Conservation (phyloP, 768 basidiomycete species). For the Cantharellus anzutake region DNA sequence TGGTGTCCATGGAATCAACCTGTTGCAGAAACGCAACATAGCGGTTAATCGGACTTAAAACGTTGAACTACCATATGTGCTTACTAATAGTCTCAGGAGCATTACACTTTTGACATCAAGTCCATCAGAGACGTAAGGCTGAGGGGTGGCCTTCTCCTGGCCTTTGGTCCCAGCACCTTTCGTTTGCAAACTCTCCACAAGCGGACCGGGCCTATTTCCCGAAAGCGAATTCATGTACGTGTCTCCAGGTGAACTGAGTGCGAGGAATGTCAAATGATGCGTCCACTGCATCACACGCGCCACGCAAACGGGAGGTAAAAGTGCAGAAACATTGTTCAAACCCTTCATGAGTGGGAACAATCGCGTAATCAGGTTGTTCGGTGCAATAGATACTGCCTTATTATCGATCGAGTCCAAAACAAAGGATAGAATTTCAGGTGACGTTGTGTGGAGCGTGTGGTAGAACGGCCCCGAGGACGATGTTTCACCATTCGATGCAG, state of each 20-base stretch:
- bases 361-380: not conserved
- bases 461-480: not conserved
- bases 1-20: not conserved
- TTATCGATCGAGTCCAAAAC: not conserved
- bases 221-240: not conserved
- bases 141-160: not conserved
- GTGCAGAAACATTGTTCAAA: not conserved
- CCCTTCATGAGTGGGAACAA: not conserved
- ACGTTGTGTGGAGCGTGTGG: not conserved
- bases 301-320: not conserved
- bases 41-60: not conserved
- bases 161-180: not conserved
- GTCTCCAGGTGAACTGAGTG: not conserved
- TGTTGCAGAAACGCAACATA: not conserved
- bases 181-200: not conserved
- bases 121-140: not conserved
- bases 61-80: not conserved
- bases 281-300: not conserved
- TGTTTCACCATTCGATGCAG: too few relatives aligned
- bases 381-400: not conserved
- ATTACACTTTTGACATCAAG: not conserved
- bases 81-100: not conserved
- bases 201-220: not conserved
- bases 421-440: not conserved
- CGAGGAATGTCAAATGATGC: not conserved